Evolutionary conservation across 257 asterid genomes (phyloP).

Genomic region (Parsonsia alboflavescens): DNA sequence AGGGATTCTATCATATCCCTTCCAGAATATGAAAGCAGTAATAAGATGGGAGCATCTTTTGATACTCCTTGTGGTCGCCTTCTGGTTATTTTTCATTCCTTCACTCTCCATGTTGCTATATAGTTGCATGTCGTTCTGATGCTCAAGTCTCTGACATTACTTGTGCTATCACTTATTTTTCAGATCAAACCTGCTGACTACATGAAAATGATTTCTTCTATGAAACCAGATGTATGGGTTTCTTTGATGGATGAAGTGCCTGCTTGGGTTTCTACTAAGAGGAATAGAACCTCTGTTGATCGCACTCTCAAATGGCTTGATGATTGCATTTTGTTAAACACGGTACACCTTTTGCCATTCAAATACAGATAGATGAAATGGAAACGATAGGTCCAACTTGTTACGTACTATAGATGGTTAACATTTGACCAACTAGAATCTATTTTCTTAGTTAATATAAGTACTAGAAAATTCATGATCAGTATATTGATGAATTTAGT

Average conservation of each 20-base stretch:
- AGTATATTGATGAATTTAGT: not conserved
- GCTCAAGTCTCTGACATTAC: not conserved
- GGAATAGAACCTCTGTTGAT: constrained; percentile 68
- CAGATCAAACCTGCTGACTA: constrained; percentile 71
- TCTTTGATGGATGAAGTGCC: constrained; percentile 95
- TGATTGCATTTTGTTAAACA: constrained; percentile 50
- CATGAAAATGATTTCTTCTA: constrained; percentile 58
- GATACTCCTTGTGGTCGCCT: constrained; percentile 85
- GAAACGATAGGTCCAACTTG: not conserved
- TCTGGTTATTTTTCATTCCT: constrained; percentile 40
- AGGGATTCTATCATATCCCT: constrained; percentile 69
- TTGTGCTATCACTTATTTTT: not conserved
- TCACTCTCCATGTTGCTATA: not conserved
- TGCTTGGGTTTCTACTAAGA: constrained; percentile 83
- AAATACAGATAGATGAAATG: not conserved
- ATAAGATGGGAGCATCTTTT: constrained; percentile 78
- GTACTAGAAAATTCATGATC: too few species aligned
- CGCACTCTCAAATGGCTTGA: constrained; percentile 92
- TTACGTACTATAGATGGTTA: not conserved
- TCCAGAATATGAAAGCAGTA: constrained; percentile 59
- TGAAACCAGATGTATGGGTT: constrained; percentile 84
- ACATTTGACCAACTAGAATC: not conserved
- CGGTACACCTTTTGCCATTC: constrained; percentile 4
- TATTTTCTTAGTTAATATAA: too few species aligned
- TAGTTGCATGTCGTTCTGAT: not conserved